Evolutionary conservation across 768 basidiomycete genomes (phyloP).

Genomic region (Pisolithus sp.): DNA sequence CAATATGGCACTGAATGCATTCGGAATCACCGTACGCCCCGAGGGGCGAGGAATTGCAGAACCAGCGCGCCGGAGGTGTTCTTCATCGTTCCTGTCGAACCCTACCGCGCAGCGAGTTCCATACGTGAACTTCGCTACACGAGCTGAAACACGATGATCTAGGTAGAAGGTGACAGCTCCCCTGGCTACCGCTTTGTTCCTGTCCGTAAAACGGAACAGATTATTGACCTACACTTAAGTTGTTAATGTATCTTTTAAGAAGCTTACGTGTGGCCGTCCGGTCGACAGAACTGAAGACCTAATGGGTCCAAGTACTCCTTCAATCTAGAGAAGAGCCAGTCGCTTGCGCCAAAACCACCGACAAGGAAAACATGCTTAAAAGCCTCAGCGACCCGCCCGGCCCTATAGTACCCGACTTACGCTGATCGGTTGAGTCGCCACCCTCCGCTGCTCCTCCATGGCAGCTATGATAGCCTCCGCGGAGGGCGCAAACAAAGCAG

Average conservation of each 20-base stretch:
- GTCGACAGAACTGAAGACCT: conserved; percentile 39
- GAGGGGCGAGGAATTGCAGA: conserved; percentile 26
- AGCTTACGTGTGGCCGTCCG: conserved; percentile 45
- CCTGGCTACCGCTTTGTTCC: conserved; percentile 42
- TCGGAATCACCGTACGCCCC: conserved; percentile 27
- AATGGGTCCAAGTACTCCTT: conserved; percentile 26
- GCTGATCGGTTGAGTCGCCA: conserved; percentile 16
- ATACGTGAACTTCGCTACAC: conserved; percentile 36
- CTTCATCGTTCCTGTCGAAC: conserved; percentile 24
- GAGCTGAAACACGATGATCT: conserved; percentile 35
- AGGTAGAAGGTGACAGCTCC: conserved; percentile 40
- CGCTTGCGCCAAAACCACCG: conserved; percentile 41
- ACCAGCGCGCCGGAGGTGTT: conserved; percentile 24
- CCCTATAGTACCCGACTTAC: conserved; percentile 11
- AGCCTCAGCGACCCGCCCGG: not conserved
- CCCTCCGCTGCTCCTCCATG: conserved; percentile 17
- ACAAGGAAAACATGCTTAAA: conserved; percentile 35
- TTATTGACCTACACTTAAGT: not conserved
- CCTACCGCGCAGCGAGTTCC: conserved; percentile 27
- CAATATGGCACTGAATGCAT: conserved; percentile 27
- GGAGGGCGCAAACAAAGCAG: conserved; percentile 26
- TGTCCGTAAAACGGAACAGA: conserved; percentile 7
- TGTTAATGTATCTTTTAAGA: not conserved
- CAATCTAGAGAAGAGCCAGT: conserved; percentile 35
- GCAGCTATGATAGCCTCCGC: conserved; percentile 15